Evolutionary conservation across 169 alveolate genomes (phyloP).

Genomic region (Plasmodium reichenowi): DNA sequence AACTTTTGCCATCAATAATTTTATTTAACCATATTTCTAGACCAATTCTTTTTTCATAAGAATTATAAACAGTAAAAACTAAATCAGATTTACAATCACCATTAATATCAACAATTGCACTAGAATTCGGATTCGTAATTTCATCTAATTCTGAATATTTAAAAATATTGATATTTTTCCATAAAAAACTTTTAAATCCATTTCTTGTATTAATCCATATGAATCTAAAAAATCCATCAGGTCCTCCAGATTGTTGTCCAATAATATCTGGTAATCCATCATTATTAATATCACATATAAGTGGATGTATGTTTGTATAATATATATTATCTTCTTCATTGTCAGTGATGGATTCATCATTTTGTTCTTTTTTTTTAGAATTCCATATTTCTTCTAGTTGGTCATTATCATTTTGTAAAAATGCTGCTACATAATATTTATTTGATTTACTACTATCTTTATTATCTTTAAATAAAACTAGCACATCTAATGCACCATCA

Average conservation of each 20-base stretch:
- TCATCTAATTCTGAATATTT: constrained; percentile 63
- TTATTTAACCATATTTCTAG: constrained; percentile 80
- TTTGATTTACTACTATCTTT: constrained; percentile 22
- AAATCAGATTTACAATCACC: constrained; percentile 91
- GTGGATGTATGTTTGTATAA: constrained; percentile 84
- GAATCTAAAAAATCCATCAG: constrained; percentile 70
- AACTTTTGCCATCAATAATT: constrained; percentile 49
- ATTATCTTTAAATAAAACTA: constrained; percentile 76
- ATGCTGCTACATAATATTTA: constrained; percentile 30
- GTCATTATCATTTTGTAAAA: constrained; percentile 71
- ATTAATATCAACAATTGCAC: constrained; percentile 89
- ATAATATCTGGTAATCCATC: constrained; percentile 87
- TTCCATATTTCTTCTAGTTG: constrained; percentile 63
- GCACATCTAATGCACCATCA: constrained; percentile 79
- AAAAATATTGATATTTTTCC: constrained; percentile 73
- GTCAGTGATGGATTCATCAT: constrained; percentile 35
- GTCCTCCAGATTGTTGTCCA: constrained; percentile 77
- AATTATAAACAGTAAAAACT: constrained; percentile 82
- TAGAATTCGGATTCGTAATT: constrained; percentile 86
- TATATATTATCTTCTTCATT: constrained; percentile 31
- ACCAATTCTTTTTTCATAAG: constrained; percentile 4
- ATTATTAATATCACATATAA: constrained; percentile 87
- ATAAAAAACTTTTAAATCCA: constrained; percentile 74
- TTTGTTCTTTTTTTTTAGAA: constrained; percentile 43
- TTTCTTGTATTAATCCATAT: constrained; percentile 81